Base-by-base conservation (phyloP, 2,329 filamentous ascomycete species). In the Davidsoniella eucalypti region DNA sequence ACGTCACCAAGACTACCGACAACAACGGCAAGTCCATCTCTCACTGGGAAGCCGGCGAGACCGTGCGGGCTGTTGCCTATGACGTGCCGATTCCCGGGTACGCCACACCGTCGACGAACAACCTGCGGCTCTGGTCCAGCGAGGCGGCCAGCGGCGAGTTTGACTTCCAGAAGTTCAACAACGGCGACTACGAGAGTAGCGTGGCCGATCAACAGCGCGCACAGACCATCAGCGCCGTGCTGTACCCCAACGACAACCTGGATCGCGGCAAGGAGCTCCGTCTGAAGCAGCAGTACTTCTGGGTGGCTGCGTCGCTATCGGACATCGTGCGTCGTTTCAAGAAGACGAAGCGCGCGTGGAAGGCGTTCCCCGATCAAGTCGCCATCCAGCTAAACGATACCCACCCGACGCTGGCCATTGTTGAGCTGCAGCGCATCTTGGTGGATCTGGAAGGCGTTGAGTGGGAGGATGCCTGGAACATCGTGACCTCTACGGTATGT, bases 91-190 rank as follows among this genome's bases (percentile, higher is more conserved):
- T 96, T 57, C 92, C 92, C 17, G 92, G 92, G 8, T 96, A 87
- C 63, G 80, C 78, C 55, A 98, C 92, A 0, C 71, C 78, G 6
- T 90, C 88, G 9, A 95, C 88, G 58, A 98, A 98, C 72, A 98
- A 98, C 67, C 73, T 98, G 55, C 83, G 92, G 54, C 73, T 98
- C 38, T 98, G 92, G 92, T 94, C 87, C 42, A 95, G 87, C 72
- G 95, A 95, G 68, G 90, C 92, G 41, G 88, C 88, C 43, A 90
- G 86, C 58, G 92, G 92, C 56, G 92, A 98, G 65, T 98, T 98
- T 56, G 90, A 98, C 68, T 98, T 98, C 69, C 90, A 95, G 61
- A 96, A 96, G 65, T 98, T 98, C 79, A 98, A 98, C 69, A 92
- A 75, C 53, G 92, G 92, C 55, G 88, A 98, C 59, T 98, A 98